A percentile compares a stretch with the other conserved stretches of the same genome.
Evolutionary conservation across 345 rosid species (phyloP).

Genomic region (Firmiana major): DNA sequence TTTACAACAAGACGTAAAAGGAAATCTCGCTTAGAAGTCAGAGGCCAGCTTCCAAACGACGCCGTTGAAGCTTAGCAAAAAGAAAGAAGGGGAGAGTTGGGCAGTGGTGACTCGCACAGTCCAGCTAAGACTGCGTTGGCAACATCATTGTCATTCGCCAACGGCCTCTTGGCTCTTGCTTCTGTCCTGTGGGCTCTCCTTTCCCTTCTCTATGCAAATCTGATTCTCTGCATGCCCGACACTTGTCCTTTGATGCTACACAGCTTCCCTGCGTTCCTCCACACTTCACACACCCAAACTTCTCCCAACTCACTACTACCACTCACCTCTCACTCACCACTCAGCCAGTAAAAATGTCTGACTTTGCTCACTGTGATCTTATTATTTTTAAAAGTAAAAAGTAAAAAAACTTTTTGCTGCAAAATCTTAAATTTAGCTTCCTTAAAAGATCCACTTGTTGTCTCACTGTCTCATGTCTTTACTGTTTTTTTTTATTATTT

Average conservation of each 20-base stretch:
- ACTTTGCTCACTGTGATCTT: not conserved
- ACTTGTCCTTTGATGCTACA: not conserved
- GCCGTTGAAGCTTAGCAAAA: not conserved
- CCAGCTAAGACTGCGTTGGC: slow-evolving; percentile 38
- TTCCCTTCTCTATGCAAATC: not conserved
- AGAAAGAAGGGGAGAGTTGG: not conserved
- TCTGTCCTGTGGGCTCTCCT: slow-evolving; percentile 2
- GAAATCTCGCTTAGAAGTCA: too few species aligned
- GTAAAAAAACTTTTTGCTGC: not conserved
- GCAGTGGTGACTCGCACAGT: not conserved
- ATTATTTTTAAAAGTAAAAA: not conserved
- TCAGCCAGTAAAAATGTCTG: not conserved
- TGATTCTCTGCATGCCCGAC: not conserved
- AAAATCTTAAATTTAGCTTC: not conserved
- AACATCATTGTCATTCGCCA: slow-evolving; percentile 29
- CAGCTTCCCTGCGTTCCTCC: not conserved
- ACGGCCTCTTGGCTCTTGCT: slow-evolving; percentile 20
- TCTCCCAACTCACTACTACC: not conserved
- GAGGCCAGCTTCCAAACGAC: too few species aligned
- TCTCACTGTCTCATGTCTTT: not conserved
- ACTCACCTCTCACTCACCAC: not conserved
- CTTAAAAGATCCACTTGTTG: not conserved
- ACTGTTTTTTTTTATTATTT: not conserved
- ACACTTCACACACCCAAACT: not conserved
- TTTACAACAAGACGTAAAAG: too few species aligned